These are phyloP conservation scores for Suhomyces yuchorum DNA, from an alignment of 1,139 yeast species.

Conservation along the genomic window DNA sequence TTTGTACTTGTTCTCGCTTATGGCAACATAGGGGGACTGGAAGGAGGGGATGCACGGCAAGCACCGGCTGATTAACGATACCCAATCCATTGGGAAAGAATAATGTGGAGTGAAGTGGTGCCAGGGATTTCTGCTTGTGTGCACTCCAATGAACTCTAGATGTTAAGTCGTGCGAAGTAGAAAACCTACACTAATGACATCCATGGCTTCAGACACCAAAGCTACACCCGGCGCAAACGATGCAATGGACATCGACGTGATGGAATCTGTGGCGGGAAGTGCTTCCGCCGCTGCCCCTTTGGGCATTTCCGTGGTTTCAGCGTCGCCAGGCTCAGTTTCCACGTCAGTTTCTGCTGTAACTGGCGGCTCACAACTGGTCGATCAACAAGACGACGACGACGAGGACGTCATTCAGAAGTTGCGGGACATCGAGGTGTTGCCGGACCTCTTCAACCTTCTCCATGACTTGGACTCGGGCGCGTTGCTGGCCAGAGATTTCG, in stretches of 20 bases:
- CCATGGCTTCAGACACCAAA: not conserved
- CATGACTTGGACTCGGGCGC: constrained; percentile 40
- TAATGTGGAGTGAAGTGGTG: not conserved
- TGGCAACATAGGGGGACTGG: constrained; percentile 49
- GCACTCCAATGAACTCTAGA: not conserved
- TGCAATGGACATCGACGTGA: constrained; percentile 12
- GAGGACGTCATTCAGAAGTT: constrained; percentile 32
- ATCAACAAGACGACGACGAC: constrained; percentile 10
- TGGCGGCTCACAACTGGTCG: not conserved
- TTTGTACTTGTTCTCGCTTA: constrained; percentile 52
- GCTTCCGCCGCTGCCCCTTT: not conserved
- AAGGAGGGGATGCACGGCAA: constrained; percentile 47
- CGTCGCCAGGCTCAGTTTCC: not conserved
- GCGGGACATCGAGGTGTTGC: constrained; percentile 36
- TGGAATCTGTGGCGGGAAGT: not conserved
- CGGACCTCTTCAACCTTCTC: constrained; percentile 41
- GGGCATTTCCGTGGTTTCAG: not conserved
- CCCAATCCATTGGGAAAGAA: constrained; percentile 27
- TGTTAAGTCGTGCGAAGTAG: not conserved
- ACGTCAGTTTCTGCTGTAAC: not conserved
- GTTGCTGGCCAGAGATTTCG: constrained; percentile 47
- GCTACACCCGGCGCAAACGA: not conserved
- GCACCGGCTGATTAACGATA: constrained; percentile 32
- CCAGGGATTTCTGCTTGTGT: not conserved
- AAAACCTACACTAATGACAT: not conserved